phyloP scores from a whole-genome alignment of 106 monocot genomes.

The Amphibolis antarctica region DNA sequence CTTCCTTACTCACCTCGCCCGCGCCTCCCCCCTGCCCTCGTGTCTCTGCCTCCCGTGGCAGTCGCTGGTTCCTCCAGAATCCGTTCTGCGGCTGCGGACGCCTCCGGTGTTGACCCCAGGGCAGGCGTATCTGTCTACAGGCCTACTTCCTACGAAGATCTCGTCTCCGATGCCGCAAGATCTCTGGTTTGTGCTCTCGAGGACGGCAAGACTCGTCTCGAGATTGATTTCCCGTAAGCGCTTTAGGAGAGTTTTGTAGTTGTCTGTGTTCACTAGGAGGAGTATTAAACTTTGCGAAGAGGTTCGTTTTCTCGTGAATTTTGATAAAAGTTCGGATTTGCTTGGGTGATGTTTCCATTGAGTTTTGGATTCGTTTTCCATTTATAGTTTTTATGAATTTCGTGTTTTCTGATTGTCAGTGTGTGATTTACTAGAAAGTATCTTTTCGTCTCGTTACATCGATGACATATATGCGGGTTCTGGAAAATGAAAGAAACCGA shows the following conservation, averaged over 20 bases:
- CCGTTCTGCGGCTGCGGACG: conserved; percentile 1
- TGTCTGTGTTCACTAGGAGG: not conserved
- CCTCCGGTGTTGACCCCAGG: conserved; percentile 17
- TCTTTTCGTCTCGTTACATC: too few species aligned
- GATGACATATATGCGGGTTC: too few species aligned
- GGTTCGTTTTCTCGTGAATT: too few species aligned
- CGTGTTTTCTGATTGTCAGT: too few species aligned
- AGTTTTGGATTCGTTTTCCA: too few species aligned
- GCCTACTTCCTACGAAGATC: conserved; percentile 80
- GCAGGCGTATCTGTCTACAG: conserved; percentile 82
- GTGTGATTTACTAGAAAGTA: too few species aligned
- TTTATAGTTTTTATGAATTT: too few species aligned
- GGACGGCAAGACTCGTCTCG: conserved; percentile 82
- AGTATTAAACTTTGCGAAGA: too few species aligned
- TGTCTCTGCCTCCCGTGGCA: not conserved
- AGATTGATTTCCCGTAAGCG: conserved; percentile 96
- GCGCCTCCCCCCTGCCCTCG: conserved; percentile 4
- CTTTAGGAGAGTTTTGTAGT: not conserved
- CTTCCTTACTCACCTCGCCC: not conserved
- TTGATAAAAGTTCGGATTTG: too few species aligned
- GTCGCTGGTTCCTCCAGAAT: conserved; percentile 3
- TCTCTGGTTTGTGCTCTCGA: conserved; percentile 67
- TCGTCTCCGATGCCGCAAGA: conserved; percentile 66
- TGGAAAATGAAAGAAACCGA: too few species aligned
- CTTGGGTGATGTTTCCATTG: too few species aligned